These are phyloP conservation scores for Lactifluus volemus DNA, from an alignment of 768 basidiomycete species.

Conservation along the genomic window DNA sequence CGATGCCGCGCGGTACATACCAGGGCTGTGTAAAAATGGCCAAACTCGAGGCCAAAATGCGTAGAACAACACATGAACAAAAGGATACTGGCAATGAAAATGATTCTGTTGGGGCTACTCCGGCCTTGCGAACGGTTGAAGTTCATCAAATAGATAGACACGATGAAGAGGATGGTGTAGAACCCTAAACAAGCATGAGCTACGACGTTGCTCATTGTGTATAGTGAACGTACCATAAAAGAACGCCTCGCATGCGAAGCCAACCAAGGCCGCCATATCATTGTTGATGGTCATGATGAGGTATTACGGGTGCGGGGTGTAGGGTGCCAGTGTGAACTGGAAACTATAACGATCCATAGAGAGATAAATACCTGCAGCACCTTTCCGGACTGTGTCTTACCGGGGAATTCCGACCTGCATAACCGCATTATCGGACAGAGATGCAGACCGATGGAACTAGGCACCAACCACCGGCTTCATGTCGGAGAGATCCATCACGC, in stretches of 20 bases:
- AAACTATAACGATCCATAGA: background rate
- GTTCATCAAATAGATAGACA: background rate
- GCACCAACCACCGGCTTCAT: no score
- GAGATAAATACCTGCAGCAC: background rate
- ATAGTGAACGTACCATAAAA: constrained; percentile 27
- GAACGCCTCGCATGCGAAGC: constrained; percentile 30
- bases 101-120: background rate
- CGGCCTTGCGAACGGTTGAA: background rate
- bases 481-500: no score
- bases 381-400: background rate
- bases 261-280: constrained; percentile 30
- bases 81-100: background rate
- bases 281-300: constrained; percentile 21
- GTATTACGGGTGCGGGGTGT: background rate
- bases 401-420: background rate
- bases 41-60: constrained; percentile 27
- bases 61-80: background rate
- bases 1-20: constrained; percentile 21
- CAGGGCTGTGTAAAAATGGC: constrained; percentile 27
- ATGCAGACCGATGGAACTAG: no score
- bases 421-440: no score
- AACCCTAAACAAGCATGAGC: background rate
- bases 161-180: background rate
- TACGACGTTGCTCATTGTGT: constrained; percentile 16
- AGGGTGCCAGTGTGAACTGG: background rate